phyloP scores from a whole-genome alignment of 129 eudicot species.

The Apium graveolens region DNA sequence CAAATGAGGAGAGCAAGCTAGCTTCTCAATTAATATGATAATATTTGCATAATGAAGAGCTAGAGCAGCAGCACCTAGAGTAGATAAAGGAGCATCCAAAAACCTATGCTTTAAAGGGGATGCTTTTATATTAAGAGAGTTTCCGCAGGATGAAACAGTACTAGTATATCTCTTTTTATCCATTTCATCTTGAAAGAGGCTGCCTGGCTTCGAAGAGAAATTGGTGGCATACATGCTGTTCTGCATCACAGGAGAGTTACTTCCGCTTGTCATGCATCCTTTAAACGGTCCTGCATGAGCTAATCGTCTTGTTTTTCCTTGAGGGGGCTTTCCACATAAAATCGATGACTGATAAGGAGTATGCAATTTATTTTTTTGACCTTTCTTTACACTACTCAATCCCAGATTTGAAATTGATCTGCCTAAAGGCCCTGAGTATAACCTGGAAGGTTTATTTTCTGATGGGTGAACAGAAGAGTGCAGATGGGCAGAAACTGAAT shows the following conservation, averaged over 20 bases:
- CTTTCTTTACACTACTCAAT: conserved; percentile 19
- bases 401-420: conserved; percentile 57
- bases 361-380: conserved; percentile 20
- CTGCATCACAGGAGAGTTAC: conserved; percentile 38
- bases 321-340: conserved; percentile 31
- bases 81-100: conserved; percentile 37
- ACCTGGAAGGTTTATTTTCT: conserved; percentile 28
- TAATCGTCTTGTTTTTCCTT: conserved; percentile 26
- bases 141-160: conserved; percentile 11
- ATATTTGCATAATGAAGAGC: conserved; percentile 75
- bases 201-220: conserved; percentile 28
- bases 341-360: conserved; percentile 22
- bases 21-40: conserved; percentile 62
- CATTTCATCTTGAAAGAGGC: conserved; percentile 16
- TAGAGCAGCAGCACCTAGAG: conserved; percentile 70
- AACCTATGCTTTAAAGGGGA: conserved; percentile 28
- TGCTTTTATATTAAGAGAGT: conserved; percentile 4
- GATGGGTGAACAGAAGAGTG: conserved; percentile 47
- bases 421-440: conserved; percentile 27
- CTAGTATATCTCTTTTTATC: conserved; percentile 15
- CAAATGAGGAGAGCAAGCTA: conserved; percentile 68
- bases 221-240: conserved; percentile 24
- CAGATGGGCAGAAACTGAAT: conserved; percentile 38
- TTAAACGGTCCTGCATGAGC: conserved; percentile 40
- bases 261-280: conserved; percentile 62